Evolutionary conservation across 2,329 filamentous ascomycete genomes (phyloP), one percentile per base, ranked within the genome.

Genomic region (Fusarium sp.): DNA sequence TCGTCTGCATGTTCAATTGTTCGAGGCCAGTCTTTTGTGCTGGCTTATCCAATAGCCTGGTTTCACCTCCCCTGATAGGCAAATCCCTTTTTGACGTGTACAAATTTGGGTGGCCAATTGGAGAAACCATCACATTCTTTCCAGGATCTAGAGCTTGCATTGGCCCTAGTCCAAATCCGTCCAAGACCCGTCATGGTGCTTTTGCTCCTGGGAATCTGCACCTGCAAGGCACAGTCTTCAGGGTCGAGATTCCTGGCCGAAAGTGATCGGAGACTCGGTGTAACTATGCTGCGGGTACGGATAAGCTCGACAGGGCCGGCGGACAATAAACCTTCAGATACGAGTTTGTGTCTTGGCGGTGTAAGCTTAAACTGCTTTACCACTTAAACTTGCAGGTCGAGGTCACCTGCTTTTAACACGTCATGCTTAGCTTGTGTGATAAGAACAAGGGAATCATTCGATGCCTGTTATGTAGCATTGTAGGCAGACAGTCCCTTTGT

Each of bases 221-320:
- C 29, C 39, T 39, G 12, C 20, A 68, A 63, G 64, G 65, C 65
- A 68, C 65, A 64, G 65, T 39, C 25, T 42, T 22, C 50, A 35
- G n/a, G 38, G 17, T 50, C n/a, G 25, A 36, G 12, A 38, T 42
- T 41, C 44, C 22, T 41, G 31, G 27, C 44, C 56, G 55, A 50
- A 17, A 25, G 38, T 62, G 38, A 13, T 68, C 35, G 42, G 62
- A 33, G 29, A 42, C 46, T 35, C 46, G 39, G 39, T 18, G 6
- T 25, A 55, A 50, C 31, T 14, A 57, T 22, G 6, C 54, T 20
- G 22, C 15, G 20, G 31, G 38, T 4, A 31, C 22, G 17, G 33
- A n/a, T 29, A 61, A 63, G 38, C 17, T 49, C 25, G 17, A 15
- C 46, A 25, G 4, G 45, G 29, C 22, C n/a, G 11, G 7, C 27